These are phyloP conservation scores for Papilionanthe hybrid DNA, from an alignment of 116 monocot genomes.

Conservation along the genomic window DNA sequence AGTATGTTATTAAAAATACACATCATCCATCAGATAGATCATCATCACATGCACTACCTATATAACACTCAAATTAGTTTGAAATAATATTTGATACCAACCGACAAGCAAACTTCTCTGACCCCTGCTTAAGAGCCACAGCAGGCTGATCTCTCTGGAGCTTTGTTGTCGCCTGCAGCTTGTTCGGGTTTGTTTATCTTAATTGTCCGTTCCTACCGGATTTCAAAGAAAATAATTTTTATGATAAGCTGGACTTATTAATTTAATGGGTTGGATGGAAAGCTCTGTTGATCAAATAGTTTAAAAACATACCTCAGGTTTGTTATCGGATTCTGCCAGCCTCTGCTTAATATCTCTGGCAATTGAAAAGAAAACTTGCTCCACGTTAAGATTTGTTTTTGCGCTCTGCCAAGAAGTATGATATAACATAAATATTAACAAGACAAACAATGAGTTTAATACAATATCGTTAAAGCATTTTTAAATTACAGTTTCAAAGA, in stretches of 20 bases:
- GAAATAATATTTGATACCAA: not conserved
- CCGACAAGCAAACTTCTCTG: not conserved
- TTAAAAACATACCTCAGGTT: slow-evolving; percentile 38
- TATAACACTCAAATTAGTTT: slow-evolving; percentile 19
- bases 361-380: slow-evolving; percentile 91
- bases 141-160: slow-evolving; percentile 12
- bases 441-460: not conserved
- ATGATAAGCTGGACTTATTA: not conserved
- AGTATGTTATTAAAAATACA: not conserved
- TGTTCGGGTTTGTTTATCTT: slow-evolving; percentile 30
- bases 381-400: slow-evolving; percentile 84
- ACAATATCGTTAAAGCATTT: not conserved
- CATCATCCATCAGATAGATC: not conserved
- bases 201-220: slow-evolving; percentile 22
- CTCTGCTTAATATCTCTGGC: slow-evolving; percentile 92
- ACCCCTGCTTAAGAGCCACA: slow-evolving; percentile 4
- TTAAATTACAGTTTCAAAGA: slow-evolving; percentile 67
- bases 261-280: too few species aligned
- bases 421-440: not conserved
- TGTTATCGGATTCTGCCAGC: slow-evolving; percentile 66
- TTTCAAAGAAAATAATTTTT: not conserved
- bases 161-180: slow-evolving; percentile 8
- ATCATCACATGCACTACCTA: slow-evolving; percentile 17
- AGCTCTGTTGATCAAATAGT: too few species aligned
- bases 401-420: slow-evolving; percentile 54